Base-by-base conservation (phyloP, 2,329 filamentous ascomycete species). In the Epichloe aotearoae region DNA sequence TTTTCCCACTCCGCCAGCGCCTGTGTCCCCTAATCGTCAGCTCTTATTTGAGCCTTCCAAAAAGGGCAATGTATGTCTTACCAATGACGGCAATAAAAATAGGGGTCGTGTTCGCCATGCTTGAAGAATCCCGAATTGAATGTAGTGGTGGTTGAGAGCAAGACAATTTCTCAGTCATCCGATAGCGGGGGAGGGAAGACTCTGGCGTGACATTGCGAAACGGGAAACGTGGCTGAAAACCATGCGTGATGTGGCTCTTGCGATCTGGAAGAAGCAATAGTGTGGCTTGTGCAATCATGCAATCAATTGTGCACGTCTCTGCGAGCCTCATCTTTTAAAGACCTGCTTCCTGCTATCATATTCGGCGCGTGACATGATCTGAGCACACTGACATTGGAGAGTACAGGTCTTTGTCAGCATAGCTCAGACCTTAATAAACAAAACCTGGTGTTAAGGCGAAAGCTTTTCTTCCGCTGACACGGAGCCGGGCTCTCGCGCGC, bases 1-100 rank as follows among this genome's bases (percentile, higher is more conserved):
- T 69, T 90, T 90, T 62, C 93, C 93, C 55, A 97, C 93, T 57
- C 91, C 91, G 59, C 93, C 93, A 60, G 86, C 86, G 63, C 93
- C 90, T 94, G 62, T 51, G 19, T 39, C 41, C n/a, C 4, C 36
- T 47, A 17, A 23, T 40, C 17, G 46, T 63, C 55, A 61, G 55
- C 30, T 12, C 5, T 19, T 40, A 7, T 26, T 33, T 17, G 12
- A 14, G 36, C 12, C 2, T 17, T 15, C 7, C 11, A 6, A 8
- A 8, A 10, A 20, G 8, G 33, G 7, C 2, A 10, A 15, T 15
- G 3, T 11, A 40, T n/a, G 10, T 3, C 57, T 44, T 68, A 74
- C 72, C 72, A 55, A 78, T 76, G 37, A 79, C 67, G 59, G 75
- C 75, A 63, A 79, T 73, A 50, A 67, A 70, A 40, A 79, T 69